Evolutionary conservation across 2,329 filamentous ascomycete species (phyloP), one percentile per base, ranked within the genome.

Genomic region (Aureobasidium uvarum): DNA sequence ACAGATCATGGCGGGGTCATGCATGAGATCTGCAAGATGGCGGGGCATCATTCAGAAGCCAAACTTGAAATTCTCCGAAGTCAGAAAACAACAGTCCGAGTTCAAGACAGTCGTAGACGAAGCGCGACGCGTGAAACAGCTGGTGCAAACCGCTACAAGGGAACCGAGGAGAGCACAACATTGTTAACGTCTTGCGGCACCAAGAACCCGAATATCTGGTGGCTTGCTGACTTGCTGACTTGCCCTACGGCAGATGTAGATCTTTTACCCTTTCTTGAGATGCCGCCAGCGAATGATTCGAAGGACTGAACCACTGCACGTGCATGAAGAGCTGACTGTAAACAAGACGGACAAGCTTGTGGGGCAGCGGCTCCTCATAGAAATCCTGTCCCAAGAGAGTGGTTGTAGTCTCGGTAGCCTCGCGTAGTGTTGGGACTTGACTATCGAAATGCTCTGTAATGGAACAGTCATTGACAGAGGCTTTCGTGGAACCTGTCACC

Each of bases 261-360:
- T 58, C 39, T 43, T 31, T 56, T 33, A 20, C 54, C 54, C 39
- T 58, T 58, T 58, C 39, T 45, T 58, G 39, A 45, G 54, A 20
- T 58, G 25, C 54, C 38, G 23, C 38, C 54, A 33, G 25, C 18
- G 2, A 25, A 45, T 23, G 38, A 56, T 7, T 43, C 38, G 18
- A 25, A 58, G 39, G 18, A 20, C 14, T 33, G 38, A 20, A 33
- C 54, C 38, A 58, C 38, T 14, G 18, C 39, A 58, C 23, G 16
- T 58, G 54, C 25, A 45, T 43, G 16, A 31, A n/a, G 20, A 58
- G 39, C 54, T 45, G 54, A 45, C 7, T 5, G 18, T 14, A 14
- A 23, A 41, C 54, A 25, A 31, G 16, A 36, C 23, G 20, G 52
- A 41, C 20, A 18, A 56, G 20, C 33, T 28, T 28, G 51, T 43